These are phyloP conservation scores for Ganoderma multipileum DNA, from an alignment of 1,284 basidiomycete species.

Conservation along the genomic window DNA sequence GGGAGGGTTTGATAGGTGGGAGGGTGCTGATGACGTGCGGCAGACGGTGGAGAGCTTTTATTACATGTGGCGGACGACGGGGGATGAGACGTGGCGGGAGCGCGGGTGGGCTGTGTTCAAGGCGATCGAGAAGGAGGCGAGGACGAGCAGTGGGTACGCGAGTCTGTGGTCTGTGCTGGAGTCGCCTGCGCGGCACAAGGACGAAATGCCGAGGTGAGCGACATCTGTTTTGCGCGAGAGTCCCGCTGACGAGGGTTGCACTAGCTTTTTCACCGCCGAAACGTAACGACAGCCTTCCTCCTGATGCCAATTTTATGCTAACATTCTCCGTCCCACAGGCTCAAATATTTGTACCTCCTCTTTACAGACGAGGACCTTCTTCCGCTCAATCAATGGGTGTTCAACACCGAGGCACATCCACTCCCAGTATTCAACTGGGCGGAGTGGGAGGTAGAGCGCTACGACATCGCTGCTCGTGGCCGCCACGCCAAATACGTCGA, in stretches of 20 bases:
- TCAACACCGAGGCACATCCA: constrained; percentile 89
- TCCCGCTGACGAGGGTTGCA: not conserved
- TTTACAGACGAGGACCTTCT: constrained; percentile 64
- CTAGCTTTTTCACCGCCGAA: constrained; percentile 76
- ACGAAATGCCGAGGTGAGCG: constrained; percentile 74
- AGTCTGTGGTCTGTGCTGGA: constrained; percentile 57
- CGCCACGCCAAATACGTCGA: not conserved
- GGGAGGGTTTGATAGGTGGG: not conserved
- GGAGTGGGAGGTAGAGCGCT: constrained; percentile 36
- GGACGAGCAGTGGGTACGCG: constrained; percentile 65
- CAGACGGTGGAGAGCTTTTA: constrained; percentile 77
- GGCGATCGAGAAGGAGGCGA: constrained; percentile 66
- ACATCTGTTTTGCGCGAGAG: not conserved
- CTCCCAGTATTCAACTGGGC: constrained; percentile 79
- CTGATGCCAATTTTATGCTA: not conserved
- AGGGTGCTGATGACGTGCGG: constrained; percentile 1
- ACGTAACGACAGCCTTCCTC: constrained; percentile 47
- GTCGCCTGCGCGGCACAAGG: constrained; percentile 43
- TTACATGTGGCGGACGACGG: constrained; percentile 74
- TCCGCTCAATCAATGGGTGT: constrained; percentile 78
- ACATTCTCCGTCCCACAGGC: constrained; percentile 40
- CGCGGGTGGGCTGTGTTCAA: constrained; percentile 81
- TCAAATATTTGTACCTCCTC: constrained; percentile 74
- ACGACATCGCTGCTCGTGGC: not conserved
- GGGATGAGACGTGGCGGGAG: constrained; percentile 74